Evolutionary conservation across 2,329 filamentous ascomycete genomes (phyloP).

Genomic region (Seiridium unicorne): DNA sequence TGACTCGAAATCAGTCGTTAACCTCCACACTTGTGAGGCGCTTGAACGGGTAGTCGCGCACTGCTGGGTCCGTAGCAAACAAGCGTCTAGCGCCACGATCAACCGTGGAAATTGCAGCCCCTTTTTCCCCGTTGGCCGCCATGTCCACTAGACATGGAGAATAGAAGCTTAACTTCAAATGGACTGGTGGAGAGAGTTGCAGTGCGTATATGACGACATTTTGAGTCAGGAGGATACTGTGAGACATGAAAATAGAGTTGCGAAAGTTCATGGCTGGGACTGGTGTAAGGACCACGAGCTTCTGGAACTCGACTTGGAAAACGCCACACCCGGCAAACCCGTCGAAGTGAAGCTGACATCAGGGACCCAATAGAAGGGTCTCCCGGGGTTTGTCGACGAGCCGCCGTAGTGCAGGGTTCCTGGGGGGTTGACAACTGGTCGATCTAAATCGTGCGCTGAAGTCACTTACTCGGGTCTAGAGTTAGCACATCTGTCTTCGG

Average conservation of each 20-base stretch:
- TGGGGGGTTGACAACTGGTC: too few relatives aligned
- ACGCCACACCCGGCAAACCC: too few relatives aligned
- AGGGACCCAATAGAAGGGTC: neutral
- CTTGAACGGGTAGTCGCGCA: neutral
- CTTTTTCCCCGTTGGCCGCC: neutral
- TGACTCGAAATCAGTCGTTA: neutral
- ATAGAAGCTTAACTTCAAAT: neutral
- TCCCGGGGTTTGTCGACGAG: too few relatives aligned
- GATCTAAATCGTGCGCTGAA: neutral
- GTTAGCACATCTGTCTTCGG: neutral
- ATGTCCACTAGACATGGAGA: neutral
- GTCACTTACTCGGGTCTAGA: neutral
- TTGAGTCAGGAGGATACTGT: neutral
- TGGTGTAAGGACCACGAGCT: too few relatives aligned
- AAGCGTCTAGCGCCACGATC: neutral
- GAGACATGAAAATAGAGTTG: neutral
- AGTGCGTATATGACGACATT: neutral
- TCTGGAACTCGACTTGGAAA: too few relatives aligned
- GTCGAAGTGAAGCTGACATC: neutral
- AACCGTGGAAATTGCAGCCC: conserved; percentile 6
- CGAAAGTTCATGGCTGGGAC: neutral
- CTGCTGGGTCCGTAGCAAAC: neutral
- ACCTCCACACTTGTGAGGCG: neutral
- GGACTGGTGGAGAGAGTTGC: neutral
- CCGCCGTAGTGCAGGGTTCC: too few relatives aligned